Percentiles rank a stretch among this genome's conserved stretches.
Evolutionary conservation across 2,329 filamentous ascomycete genomes (phyloP).

Genomic region (Colletotrichum kahawae): DNA sequence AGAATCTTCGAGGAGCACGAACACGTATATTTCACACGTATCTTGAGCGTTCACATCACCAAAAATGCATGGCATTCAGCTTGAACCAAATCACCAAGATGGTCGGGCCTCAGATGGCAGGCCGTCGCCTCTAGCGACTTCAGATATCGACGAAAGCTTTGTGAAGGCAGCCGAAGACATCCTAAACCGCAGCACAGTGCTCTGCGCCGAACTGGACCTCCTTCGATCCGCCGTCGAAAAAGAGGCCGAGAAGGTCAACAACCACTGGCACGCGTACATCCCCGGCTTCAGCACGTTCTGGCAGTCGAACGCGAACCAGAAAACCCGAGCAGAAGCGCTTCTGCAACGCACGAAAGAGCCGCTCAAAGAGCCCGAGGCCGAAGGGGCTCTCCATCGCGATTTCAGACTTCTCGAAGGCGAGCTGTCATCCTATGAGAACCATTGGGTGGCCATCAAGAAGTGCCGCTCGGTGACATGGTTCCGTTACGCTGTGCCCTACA

Average conservation of each 20-base stretch:
- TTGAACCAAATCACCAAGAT: not conserved
- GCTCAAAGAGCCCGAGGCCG: not conserved
- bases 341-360: not conserved
- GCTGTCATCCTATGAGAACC: slow-evolving; percentile 1
- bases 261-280: slow-evolving; percentile 15
- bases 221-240: not conserved
- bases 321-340: not conserved
- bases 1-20: not conserved
- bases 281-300: slow-evolving; percentile 15
- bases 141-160: not conserved
- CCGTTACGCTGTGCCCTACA: not conserved
- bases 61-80: not conserved
- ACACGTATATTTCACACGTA: not conserved
- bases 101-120: not conserved
- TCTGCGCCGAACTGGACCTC: not conserved
- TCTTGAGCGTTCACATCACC: not conserved
- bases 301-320: not conserved
- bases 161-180: not conserved
- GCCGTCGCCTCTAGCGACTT: not conserved
- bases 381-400: not conserved
- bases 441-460: slow-evolving; percentile 14
- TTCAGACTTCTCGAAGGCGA: slow-evolving; percentile 11
- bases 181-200: not conserved
- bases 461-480: slow-evolving; percentile 13
- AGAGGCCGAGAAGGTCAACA: not conserved